Base-by-base conservation (phyloP, 306 rosid species). In the Gastrolobium bilobum region DNA sequence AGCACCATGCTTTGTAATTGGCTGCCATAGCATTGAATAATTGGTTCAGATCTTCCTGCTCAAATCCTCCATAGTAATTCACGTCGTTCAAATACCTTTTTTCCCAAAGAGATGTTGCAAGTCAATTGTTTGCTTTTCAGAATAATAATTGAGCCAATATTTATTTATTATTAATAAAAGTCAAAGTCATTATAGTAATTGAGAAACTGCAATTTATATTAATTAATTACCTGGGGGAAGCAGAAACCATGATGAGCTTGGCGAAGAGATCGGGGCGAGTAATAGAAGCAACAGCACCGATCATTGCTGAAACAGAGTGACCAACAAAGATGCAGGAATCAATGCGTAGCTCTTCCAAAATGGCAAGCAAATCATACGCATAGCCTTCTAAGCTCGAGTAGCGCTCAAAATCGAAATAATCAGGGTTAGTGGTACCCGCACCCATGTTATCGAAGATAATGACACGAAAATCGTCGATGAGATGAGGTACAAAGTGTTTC, bases 1-100 rank as follows among this genome's bases (percentile, higher is more conserved):
- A 67, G 61, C 98, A 93, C 98, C 98, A 93, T 0, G 98, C 95
- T 80, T 93, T 87, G 90, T 90, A 90, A 73, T 93, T 93, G 20
- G 90, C 76, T 33, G 80, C 62, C 75, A 93, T 93, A 1, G 93
- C 98, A 5, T 84, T 68, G 75, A 91, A 93, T 10, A 93, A 79
- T 42, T 93, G 93, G 47, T 87, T 76, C 20, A 91, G 60, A 39
- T 91, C 97, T 77, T 93, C 95, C 70, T 86, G 88, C 85, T 91
- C 97, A 47, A 93, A 91, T 0, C 98, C 98, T 37, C 97, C 98
- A 14, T 79, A 93, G 90, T 91, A 93, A 37, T 91, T 84, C 82
- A 71, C 87, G 15, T 88, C 98, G 63, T 91, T 93, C 85, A 91
- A 70, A 74, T 91, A 91, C 91, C 98, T 93, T 31, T 31, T 4